phyloP scores from a whole-genome alignment of 352 stramenopile species.

The Phytophthora pseudosyringae region DNA sequence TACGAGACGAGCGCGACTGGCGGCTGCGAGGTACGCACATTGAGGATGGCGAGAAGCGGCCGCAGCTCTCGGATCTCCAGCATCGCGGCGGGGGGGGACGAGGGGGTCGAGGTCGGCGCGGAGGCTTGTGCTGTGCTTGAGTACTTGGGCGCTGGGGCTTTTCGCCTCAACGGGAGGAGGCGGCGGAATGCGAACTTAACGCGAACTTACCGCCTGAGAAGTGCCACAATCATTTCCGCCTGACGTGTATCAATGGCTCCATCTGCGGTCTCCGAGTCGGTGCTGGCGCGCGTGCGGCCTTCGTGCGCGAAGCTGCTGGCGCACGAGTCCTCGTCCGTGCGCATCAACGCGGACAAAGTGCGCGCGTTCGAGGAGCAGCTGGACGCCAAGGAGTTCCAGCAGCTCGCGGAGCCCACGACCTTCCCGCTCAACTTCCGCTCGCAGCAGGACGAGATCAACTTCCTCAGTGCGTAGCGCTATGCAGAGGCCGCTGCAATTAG shows the following conservation, averaged over 20 bases:
- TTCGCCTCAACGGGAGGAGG: slow-evolving; percentile 27
- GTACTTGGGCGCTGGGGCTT: background rate
- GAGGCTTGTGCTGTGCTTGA: slow-evolving; percentile 20
- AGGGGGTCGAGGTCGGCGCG: slow-evolving; percentile 11
- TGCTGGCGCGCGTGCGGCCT: slow-evolving; percentile 57
- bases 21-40: slow-evolving; percentile 50
- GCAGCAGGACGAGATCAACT: slow-evolving; percentile 78
- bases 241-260: slow-evolving; percentile 37
- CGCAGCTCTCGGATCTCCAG: slow-evolving; percentile 84
- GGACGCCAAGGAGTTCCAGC: slow-evolving; percentile 56
- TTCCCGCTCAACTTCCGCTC: slow-evolving; percentile 84
- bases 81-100: slow-evolving; percentile 42
- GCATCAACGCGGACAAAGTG: slow-evolving; percentile 56
- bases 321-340: slow-evolving; percentile 52
- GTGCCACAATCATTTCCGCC: slow-evolving; percentile 14
- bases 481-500: background rate
- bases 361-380: slow-evolving; percentile 56
- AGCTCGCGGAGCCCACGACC: slow-evolving; percentile 51
- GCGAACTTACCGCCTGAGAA: slow-evolving; percentile 13
- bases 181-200: slow-evolving; percentile 10
- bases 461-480: slow-evolving; percentile 56
- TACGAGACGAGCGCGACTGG: background rate
- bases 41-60: slow-evolving; percentile 82
- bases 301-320: slow-evolving; percentile 61
- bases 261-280: slow-evolving; percentile 22